Percentiles rank a stretch among this genome's conserved stretches.
phyloP scores from a whole-genome alignment of 2,329 filamentous ascomycete genomes.

The Aspergillus versicolor region DNA sequence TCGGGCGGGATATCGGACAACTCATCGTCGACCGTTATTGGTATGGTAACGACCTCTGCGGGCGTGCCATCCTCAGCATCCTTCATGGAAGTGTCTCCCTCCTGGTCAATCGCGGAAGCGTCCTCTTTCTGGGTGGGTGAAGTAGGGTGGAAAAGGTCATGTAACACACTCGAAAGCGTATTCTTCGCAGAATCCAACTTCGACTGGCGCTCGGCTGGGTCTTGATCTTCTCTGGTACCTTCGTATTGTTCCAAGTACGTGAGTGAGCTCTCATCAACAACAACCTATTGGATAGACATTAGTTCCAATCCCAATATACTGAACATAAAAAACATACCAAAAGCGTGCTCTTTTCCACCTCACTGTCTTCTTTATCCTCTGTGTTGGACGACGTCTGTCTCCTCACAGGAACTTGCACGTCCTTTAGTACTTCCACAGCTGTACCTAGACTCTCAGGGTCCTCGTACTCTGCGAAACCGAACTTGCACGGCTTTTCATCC shows the following conservation, averaged over 20 bases:
- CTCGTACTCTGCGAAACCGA: conserved; percentile 95
- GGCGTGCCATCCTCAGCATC: conserved; percentile 62
- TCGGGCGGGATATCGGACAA: conserved; percentile 92
- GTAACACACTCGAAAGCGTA: conserved; percentile 66
- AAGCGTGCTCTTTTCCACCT: conserved; percentile 68
- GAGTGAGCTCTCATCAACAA: conserved; percentile 77
- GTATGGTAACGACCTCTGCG: conserved; percentile 86
- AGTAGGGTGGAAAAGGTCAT: conserved; percentile 69
- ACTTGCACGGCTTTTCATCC: conserved; percentile 79
- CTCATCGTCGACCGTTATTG: conserved; percentile 85
- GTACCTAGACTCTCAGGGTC: conserved; percentile 83
- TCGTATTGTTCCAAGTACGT: conserved; percentile 85
- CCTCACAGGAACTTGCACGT: conserved; percentile 78
- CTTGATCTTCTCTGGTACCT: conserved; percentile 63
- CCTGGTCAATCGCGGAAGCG: conserved; percentile 55
- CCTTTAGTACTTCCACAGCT: conserved; percentile 79
- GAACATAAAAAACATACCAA: conserved; percentile 50
- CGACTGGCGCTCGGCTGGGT: conserved; percentile 61
- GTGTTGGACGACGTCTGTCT: conserved; percentile 58
- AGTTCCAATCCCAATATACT: not conserved
- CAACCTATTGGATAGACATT: conserved; percentile 45
- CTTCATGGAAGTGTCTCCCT: conserved; percentile 70
- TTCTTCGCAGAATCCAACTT: conserved; percentile 68
- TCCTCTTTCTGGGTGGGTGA: conserved; percentile 46
- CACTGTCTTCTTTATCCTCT: conserved; percentile 44